These are phyloP conservation scores for Phaseolus coccineus DNA, from an alignment of 331 rosid genomes.

Conservation along the genomic window DNA sequence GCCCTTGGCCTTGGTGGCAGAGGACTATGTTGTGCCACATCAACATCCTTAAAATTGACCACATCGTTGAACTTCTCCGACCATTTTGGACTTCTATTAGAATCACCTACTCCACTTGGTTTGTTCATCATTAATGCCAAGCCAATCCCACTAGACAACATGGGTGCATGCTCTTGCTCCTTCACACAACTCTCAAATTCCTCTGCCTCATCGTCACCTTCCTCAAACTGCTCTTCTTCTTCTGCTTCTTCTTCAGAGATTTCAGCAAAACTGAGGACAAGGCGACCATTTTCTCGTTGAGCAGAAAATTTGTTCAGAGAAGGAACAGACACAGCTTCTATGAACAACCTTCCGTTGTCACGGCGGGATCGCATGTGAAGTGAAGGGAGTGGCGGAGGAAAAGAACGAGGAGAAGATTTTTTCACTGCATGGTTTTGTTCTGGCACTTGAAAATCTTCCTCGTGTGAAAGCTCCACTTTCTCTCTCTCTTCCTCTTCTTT, in stretches of 20 bases:
- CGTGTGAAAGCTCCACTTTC: background rate
- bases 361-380: constrained; percentile 67
- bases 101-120: constrained; percentile 44
- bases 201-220: constrained; percentile 18
- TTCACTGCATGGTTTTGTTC: constrained; percentile 41
- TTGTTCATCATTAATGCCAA: constrained; percentile 61
- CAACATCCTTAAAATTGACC: constrained; percentile 43
- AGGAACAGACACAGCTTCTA: constrained; percentile 68
- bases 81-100: constrained; percentile 50
- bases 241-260: constrained; percentile 11
- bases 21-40: constrained; percentile 31
- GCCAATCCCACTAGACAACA: constrained; percentile 51
- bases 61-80: constrained; percentile 52
- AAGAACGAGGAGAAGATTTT: constrained; percentile 51
- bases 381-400: constrained; percentile 84
- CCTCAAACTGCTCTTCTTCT: constrained; percentile 13
- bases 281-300: constrained; percentile 81
- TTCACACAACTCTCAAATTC: constrained; percentile 39
- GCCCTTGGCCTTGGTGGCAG: constrained; percentile 60
- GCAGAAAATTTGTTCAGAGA: constrained; percentile 62
- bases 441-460: constrained; percentile 43
- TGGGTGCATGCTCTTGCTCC: constrained; percentile 49
- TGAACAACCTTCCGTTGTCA: constrained; percentile 73
- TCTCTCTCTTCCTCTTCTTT: constrained; percentile 39
- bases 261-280: constrained; percentile 64